Evolutionary conservation across 1,139 yeast genomes (phyloP).

Genomic region (Geotrichum macrosporum): DNA sequence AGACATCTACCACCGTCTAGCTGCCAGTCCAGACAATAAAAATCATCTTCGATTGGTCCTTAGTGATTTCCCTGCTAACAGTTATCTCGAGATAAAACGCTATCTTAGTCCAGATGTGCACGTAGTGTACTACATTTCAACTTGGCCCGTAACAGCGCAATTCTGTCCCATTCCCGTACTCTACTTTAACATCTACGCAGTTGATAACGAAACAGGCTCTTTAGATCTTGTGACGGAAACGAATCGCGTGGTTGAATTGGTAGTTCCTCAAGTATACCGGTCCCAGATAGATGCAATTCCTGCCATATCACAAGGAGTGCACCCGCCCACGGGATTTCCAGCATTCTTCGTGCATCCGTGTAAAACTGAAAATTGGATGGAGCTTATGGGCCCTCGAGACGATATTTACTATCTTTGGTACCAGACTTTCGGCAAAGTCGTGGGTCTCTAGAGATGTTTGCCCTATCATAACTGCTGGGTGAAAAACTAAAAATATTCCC

Average conservation of each 20-base stretch:
- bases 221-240: constrained; percentile 23
- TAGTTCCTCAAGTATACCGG: constrained; percentile 21
- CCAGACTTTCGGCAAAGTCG: constrained; percentile 29
- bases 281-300: constrained; percentile 5
- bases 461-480: too few relatives aligned
- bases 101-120: not conserved
- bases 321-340: constrained; percentile 36
- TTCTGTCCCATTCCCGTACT: constrained; percentile 32
- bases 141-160: constrained; percentile 30
- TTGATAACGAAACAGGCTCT: not conserved
- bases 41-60: too few relatives aligned
- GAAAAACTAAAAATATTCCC: too few relatives aligned
- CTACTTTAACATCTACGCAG: constrained; percentile 29
- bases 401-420: constrained; percentile 25
- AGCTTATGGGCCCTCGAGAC: constrained; percentile 9
- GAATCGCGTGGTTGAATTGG: constrained; percentile 21
- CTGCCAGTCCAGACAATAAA: too few relatives aligned
- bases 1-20: too few relatives aligned
- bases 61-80: not conserved
- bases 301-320: constrained; percentile 34
- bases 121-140: constrained; percentile 27
- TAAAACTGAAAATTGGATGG: constrained; percentile 31
- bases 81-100: constrained; percentile 13
- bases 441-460: too few relatives aligned
- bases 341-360: constrained; percentile 41